A percentile compares a stretch with the other conserved stretches of the same genome.
phyloP scores from a whole-genome alignment of 805 yeast genomes.

The Saccharomyces eubayanus region DNA sequence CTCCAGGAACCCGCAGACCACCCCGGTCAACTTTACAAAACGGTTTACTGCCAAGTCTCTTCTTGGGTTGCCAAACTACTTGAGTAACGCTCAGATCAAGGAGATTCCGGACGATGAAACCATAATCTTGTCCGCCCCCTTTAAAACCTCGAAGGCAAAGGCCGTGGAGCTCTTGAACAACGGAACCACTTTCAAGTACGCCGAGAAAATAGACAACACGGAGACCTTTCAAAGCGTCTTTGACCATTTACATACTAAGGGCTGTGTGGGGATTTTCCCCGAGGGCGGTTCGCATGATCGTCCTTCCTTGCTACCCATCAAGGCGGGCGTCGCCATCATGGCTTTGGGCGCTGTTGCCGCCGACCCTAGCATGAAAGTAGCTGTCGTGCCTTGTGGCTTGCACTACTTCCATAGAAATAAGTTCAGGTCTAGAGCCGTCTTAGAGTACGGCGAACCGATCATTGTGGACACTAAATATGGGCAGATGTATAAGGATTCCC shows the following conservation, averaged over 20 bases:
- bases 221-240: constrained; percentile 76
- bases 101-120: constrained; percentile 67
- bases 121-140: constrained; percentile 56
- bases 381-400: constrained; percentile 91
- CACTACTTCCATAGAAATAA: constrained; percentile 92
- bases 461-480: constrained; percentile 57
- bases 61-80: constrained; percentile 65
- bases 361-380: constrained; percentile 64
- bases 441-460: constrained; percentile 88
- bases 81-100: constrained; percentile 67
- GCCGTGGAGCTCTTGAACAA: constrained; percentile 37
- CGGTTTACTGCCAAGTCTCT: constrained; percentile 58
- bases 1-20: constrained; percentile 26
- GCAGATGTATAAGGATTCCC: constrained; percentile 51
- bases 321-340: constrained; percentile 97
- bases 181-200: constrained; percentile 64
- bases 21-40: constrained; percentile 48
- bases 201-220: constrained; percentile 77
- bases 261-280: constrained; percentile 87
- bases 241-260: constrained; percentile 65
- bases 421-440: constrained; percentile 85
- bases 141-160: constrained; percentile 40
- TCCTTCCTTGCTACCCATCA: constrained; percentile 80
- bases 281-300: constrained; percentile 98
- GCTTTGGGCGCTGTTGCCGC: constrained; percentile 87